Evolutionary conservation across 139 green algal species (phyloP), one percentile per base, ranked within the genome.

Genomic region (Chlorella sp.): DNA sequence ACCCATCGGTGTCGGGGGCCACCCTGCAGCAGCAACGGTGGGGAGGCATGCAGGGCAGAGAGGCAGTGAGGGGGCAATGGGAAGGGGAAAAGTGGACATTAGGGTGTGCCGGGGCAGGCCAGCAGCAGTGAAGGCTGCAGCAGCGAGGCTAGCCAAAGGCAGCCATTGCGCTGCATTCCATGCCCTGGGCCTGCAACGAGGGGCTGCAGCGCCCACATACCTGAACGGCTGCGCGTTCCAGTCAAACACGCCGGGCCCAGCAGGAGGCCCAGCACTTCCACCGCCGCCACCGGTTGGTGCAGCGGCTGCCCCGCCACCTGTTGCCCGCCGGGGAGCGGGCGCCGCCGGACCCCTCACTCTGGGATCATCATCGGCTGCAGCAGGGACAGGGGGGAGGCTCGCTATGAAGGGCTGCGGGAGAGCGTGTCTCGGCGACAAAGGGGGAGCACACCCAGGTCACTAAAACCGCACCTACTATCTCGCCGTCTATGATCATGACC

Each of bases 281-380:
- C 30, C 32, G 22, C 22, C 24, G 71, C 32, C 39, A 30, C 71
- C 71, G 32, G 71, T 1, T 19, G 71, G 2, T 16, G 32, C 71
- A 14, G 32, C 71, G 37, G 71, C 32, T 0, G 3, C 71, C 2
- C 32, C 32, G 5, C 32, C 71, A 24, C 32, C 32, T 34, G 30
- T 30, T 39, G 71, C 32, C 21, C 71, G 71, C 71, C 71, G 34
- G 68, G 68, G 28, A 57, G 48, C 48, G 48, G 48, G 48, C 48
- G 48, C 48, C 48, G 48, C 48, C 4, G 68, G 68, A 9, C 71
- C 71, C 32, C 71, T 37, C 64, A 87, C 22, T 28, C 83, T 30
- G 0, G 83, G 83, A 22, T 87, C 83, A 28, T 87, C 83, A 80
- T 87, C 83, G 78, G 83, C 81, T 19, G 11, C 4, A 60, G 53